Evolutionary conservation across 148 eudicot genomes (phyloP), one percentile per base, ranked within the genome.

Genomic region (Chenopodium quinoa): DNA sequence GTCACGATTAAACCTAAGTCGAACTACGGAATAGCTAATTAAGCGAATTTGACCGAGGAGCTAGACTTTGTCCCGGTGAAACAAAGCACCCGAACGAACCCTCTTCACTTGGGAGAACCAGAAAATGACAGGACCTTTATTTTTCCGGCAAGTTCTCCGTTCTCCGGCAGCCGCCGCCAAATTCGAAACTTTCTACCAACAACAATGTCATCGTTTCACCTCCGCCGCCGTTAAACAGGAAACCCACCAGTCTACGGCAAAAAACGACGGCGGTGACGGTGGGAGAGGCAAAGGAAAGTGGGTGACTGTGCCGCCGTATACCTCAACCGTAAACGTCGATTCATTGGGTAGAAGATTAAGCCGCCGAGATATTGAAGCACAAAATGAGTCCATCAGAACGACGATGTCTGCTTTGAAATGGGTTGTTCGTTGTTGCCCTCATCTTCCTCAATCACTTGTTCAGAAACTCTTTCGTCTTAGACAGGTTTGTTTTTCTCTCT

Each of bases 391-490:
- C 5, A 25, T 75, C 27, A 73, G 63, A 20, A 40, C 83, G 67
- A 82, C 83, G 68, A 82, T 75, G 80, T 90, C 95, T 85, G 98
- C 99, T 80, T 75, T 94, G 34, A 94, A 93, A 76, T 96, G 99
- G 99, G 92, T 94, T 66, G 82, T 88, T 27, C 88, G 86, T 34
- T 96, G 97, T 82, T 91, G 99, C 75, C 99, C 99, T 63, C 85
- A 90, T 50, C 84, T 96, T 16, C 98, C 98, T 16, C 88, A 93
- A 69, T 90, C 93, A 14, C 94, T 96, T 65, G 94, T 96, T 13
- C 99, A 96, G 84, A 96, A 96, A 82, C 91, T 96, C 54, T 96
- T 96, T 83, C 95, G 99, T 73, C 86, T 96, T 58, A 86, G 99
- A 78, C 98, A 93, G 97, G 99, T 95, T 27, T 10, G 2, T 37